Percentiles rank a stretch among this genome's conserved stretches.
These are phyloP conservation scores for Pleurotus platypus DNA, from an alignment of 768 basidiomycete species.

Conservation along the genomic window DNA sequence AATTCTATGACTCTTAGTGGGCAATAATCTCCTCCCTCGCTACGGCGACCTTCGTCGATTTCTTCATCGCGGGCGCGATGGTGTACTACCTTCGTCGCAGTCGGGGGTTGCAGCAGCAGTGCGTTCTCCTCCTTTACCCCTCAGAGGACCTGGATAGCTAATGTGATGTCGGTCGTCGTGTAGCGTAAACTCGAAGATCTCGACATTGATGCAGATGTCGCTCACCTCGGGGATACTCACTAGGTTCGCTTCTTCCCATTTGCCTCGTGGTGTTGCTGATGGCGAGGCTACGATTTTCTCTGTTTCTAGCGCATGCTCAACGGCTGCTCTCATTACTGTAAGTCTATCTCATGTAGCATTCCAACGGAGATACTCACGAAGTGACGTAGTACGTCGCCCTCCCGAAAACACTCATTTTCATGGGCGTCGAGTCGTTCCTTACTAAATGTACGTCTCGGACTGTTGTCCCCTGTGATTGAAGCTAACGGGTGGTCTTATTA, in stretches of 20 bases:
- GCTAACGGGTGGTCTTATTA: not conserved
- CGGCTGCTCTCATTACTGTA: slow-evolving; percentile 8
- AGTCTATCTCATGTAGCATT: not conserved
- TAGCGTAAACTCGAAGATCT: slow-evolving; percentile 9
- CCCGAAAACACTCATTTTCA: slow-evolving; percentile 15
- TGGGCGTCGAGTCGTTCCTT: slow-evolving; percentile 16
- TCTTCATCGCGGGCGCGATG: slow-evolving; percentile 21
- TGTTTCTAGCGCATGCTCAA: slow-evolving; percentile 12
- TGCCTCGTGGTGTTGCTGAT: not conserved
- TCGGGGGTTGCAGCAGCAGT: slow-evolving; percentile 10
- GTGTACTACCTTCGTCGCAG: slow-evolving; percentile 20
- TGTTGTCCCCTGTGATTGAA: no score
- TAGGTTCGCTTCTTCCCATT: slow-evolving; percentile 1
- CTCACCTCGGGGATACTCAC: slow-evolving; percentile 13
- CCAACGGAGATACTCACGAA: not conserved
- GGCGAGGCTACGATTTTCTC: no score
- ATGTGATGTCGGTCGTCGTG: no score
- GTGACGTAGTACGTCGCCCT: slow-evolving; percentile 11
- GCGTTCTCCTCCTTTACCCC: no score
- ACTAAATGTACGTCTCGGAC: slow-evolving; percentile 13
- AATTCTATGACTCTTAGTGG: slow-evolving; percentile 14
- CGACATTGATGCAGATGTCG: slow-evolving; percentile 10
- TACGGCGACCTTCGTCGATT: slow-evolving; percentile 18
- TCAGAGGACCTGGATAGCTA: no score
- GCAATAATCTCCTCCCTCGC: slow-evolving; percentile 20